Conservation (phyloP, 1,139 yeast genomes). For the Saccharomyces hybrid region DNA sequence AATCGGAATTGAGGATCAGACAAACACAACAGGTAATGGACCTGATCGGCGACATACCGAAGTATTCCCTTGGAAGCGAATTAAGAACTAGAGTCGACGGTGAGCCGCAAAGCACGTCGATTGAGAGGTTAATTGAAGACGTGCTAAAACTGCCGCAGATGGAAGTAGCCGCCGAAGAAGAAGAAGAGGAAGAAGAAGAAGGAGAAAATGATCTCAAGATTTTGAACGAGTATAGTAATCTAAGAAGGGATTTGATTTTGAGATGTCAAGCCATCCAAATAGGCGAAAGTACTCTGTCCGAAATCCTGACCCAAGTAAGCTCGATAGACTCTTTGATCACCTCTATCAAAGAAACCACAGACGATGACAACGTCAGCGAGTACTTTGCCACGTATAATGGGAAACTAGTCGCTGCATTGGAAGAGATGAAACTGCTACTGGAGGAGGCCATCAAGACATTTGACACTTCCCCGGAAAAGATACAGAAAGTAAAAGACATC, state of each 20-base stretch:
- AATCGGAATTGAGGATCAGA: constrained; percentile 12
- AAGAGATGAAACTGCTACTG: constrained; percentile 13
- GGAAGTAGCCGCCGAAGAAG: constrained; percentile 5
- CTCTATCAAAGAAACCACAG: constrained; percentile 7
- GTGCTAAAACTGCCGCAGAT: constrained; percentile 19
- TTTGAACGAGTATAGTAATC: constrained; percentile 18
- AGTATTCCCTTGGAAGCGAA: constrained; percentile 16
- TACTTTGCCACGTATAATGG: constrained; percentile 14
- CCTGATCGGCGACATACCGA: constrained; percentile 21
- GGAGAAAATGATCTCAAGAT: constrained; percentile 7
- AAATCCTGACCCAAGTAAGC: constrained; percentile 7
- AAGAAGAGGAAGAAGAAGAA: constrained; percentile 1
- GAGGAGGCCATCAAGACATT: constrained; percentile 16
- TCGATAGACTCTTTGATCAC: constrained; percentile 8
- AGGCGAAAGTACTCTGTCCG: constrained; percentile 9
- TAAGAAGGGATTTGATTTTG: constrained; percentile 14
- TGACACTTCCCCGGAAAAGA: constrained; percentile 6
- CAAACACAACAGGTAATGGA: constrained; percentile 16
- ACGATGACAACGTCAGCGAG: constrained; percentile 6
- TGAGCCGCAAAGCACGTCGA: constrained; percentile 8
- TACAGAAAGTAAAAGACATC: constrained; percentile 2
- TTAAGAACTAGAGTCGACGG: constrained; percentile 8
- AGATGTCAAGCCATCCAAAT: constrained; percentile 16
- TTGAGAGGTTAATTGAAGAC: constrained; percentile 18
- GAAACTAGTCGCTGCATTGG: constrained; percentile 10